Conservation (phyloP, 768 basidiomycete species). For the Hortiboletus campestris region DNA sequence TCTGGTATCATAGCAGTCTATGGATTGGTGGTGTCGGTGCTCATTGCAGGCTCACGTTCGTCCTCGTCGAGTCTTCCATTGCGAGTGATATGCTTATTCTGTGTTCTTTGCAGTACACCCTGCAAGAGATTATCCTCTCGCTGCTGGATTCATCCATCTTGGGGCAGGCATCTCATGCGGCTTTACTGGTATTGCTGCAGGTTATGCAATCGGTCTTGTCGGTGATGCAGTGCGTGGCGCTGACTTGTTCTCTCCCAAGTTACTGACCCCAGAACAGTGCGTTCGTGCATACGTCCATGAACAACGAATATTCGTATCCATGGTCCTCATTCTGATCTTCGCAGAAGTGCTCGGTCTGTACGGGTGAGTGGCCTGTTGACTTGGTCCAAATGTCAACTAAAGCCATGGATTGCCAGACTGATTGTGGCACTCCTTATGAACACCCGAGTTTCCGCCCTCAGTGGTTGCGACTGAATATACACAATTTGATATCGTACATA, state of each 20-base stretch:
- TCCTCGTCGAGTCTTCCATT: constrained; percentile 9
- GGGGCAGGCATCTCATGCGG: constrained; percentile 92
- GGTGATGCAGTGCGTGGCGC: constrained; percentile 78
- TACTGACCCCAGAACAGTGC: constrained; percentile 48
- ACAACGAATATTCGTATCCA: constrained; percentile 86
- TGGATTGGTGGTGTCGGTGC: constrained; percentile 91
- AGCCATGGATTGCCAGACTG: constrained; percentile 42
- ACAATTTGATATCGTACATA: constrained; percentile 13
- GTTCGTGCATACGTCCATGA: constrained; percentile 91
- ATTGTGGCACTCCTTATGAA: constrained; percentile 94
- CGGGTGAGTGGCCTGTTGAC: constrained; percentile 48
- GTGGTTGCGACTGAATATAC: constrained; percentile 20
- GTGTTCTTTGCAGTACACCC: constrained; percentile 50
- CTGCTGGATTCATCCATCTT: constrained; percentile 88
- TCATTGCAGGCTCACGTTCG: constrained; percentile 73
- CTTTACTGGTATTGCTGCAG: constrained; percentile 87
- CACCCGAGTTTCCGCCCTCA: constrained; percentile 56
- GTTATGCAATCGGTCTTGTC: constrained; percentile 91
- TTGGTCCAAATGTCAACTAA: neutral
- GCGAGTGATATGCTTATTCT: constrained; percentile 11
- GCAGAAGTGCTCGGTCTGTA: constrained; percentile 89
- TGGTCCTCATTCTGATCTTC: constrained; percentile 96
- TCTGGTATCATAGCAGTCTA: constrained; percentile 98
- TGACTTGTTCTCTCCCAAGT: neutral
- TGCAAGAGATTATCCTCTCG: constrained; percentile 70